These are phyloP conservation scores for Cardamine occulta DNA, from an alignment of 345 rosid genomes.

Conservation along the genomic window DNA sequence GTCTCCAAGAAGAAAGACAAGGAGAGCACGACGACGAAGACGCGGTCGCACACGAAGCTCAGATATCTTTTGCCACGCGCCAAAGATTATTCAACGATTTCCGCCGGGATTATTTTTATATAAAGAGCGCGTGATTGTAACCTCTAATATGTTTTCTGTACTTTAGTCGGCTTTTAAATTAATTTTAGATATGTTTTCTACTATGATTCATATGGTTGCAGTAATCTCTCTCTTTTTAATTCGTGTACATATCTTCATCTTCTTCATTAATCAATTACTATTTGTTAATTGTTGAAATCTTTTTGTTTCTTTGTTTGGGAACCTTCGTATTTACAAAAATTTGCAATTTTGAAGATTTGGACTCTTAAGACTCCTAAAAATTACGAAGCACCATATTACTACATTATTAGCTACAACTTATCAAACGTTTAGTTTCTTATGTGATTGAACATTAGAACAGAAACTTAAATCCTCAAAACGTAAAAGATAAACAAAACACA, in stretches of 20 bases:
- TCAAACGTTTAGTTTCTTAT: background rate
- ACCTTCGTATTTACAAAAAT: too few relatives aligned
- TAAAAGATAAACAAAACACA: background rate
- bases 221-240: too few relatives aligned
- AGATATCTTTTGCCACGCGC: conserved; percentile 16
- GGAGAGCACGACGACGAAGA: conserved; percentile 42
- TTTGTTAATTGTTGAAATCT: too few relatives aligned
- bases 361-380: background rate
- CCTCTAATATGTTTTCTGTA: background rate
- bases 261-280: background rate
- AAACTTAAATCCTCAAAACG: conserved; percentile 6
- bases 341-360: background rate
- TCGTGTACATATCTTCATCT: too few relatives aligned
- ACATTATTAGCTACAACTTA: background rate
- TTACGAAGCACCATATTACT: background rate
- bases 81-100: conserved; percentile 13
- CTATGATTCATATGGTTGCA: too few relatives aligned
- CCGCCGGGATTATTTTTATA: background rate
- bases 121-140: background rate
- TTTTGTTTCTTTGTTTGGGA: too few relatives aligned
- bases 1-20: conserved; percentile 9
- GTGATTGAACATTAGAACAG: background rate
- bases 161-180: too few relatives aligned
- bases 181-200: too few relatives aligned
- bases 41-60: conserved; percentile 32